Conservation (phyloP, 345 rosid genomes). For the Euphorbia tirucalli region DNA sequence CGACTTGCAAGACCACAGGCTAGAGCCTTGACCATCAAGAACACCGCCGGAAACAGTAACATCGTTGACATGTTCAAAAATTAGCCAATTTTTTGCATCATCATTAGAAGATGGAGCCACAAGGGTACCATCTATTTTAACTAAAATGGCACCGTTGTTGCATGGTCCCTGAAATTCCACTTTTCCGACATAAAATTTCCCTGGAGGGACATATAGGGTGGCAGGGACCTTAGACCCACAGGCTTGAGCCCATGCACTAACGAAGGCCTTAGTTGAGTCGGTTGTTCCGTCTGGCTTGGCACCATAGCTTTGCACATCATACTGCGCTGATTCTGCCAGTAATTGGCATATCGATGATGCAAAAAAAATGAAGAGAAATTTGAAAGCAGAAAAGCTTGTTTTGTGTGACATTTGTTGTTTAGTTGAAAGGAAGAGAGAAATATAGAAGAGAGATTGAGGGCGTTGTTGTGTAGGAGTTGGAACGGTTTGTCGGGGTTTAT, state of each 20-base stretch:
- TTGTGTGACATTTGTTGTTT: too few relatives aligned
- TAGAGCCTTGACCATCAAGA: constrained; percentile 57
- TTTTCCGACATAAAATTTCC: constrained; percentile 42
- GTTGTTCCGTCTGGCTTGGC: constrained; percentile 60
- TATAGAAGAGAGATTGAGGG: too few relatives aligned
- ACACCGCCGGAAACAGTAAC: constrained; percentile 57
- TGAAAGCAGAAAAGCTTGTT: constrained; percentile 4
- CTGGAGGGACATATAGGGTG: constrained; percentile 54
- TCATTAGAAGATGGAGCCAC: constrained; percentile 51
- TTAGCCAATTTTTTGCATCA: constrained; percentile 40
- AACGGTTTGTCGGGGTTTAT: too few relatives aligned
- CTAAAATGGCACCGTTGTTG: constrained; percentile 34
- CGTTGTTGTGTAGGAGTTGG: too few relatives aligned
- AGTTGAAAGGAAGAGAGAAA: too few relatives aligned
- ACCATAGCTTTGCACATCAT: constrained; percentile 46
- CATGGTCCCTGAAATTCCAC: constrained; percentile 58
- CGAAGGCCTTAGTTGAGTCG: constrained; percentile 65
- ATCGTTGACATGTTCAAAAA: constrained; percentile 42
- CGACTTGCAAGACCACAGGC: constrained; percentile 66
- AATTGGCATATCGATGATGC: constrained; percentile 5
- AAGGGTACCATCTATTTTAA: constrained; percentile 60
- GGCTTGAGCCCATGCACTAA: constrained; percentile 55
- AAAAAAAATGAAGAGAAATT: constrained; percentile 7
- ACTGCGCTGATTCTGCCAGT: neutral
- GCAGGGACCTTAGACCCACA: constrained; percentile 44